A percentile compares a stretch with the other conserved stretches of the same genome.
These are phyloP conservation scores for Eutypa lata DNA, from an alignment of 2,329 filamentous ascomycete species.

Conservation along the genomic window DNA sequence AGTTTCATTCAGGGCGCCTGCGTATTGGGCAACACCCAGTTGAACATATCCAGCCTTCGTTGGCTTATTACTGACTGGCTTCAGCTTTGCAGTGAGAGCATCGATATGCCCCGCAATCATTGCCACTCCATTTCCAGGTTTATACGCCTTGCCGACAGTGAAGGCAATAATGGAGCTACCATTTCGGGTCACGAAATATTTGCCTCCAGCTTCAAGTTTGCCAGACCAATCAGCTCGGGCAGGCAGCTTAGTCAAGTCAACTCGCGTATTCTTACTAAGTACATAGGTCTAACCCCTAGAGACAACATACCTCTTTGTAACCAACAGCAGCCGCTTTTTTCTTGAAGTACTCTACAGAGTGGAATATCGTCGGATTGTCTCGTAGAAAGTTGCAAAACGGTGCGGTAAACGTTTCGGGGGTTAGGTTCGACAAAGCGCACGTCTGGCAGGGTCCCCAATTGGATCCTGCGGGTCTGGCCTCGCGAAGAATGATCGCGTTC, in stretches of 20 bases:
- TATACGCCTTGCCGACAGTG: slow-evolving; percentile 74
- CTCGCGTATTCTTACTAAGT: neutral
- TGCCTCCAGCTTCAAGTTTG: slow-evolving; percentile 73
- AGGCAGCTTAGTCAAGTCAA: slow-evolving; percentile 52
- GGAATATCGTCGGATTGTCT: slow-evolving; percentile 89
- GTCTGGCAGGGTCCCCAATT: slow-evolving; percentile 24
- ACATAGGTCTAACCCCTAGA: too few relatives aligned
- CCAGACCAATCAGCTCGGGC: slow-evolving; percentile 74
- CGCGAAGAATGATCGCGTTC: neutral
- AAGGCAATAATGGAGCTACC: slow-evolving; percentile 85
- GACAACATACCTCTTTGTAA: slow-evolving; percentile 62
- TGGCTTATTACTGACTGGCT: slow-evolving; percentile 85
- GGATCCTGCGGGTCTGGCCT: slow-evolving; percentile 10
- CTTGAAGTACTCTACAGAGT: slow-evolving; percentile 78
- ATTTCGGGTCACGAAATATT: slow-evolving; percentile 86
- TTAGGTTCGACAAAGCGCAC: slow-evolving; percentile 21
- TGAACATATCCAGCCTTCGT: slow-evolving; percentile 83
- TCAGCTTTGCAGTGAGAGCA: slow-evolving; percentile 83
- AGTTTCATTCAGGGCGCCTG: slow-evolving; percentile 79
- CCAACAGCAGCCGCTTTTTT: slow-evolving; percentile 68
- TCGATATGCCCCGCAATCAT: slow-evolving; percentile 93
- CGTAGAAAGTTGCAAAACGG: slow-evolving; percentile 87
- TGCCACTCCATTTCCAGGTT: slow-evolving; percentile 79
- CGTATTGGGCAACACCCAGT: slow-evolving; percentile 89
- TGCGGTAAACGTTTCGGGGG: slow-evolving; percentile 68